Percentiles rank a stretch among this genome's conserved stretches.
These are phyloP conservation scores for Termitomyces sp. DNA, from an alignment of 768 basidiomycete genomes.

Conservation along the genomic window DNA sequence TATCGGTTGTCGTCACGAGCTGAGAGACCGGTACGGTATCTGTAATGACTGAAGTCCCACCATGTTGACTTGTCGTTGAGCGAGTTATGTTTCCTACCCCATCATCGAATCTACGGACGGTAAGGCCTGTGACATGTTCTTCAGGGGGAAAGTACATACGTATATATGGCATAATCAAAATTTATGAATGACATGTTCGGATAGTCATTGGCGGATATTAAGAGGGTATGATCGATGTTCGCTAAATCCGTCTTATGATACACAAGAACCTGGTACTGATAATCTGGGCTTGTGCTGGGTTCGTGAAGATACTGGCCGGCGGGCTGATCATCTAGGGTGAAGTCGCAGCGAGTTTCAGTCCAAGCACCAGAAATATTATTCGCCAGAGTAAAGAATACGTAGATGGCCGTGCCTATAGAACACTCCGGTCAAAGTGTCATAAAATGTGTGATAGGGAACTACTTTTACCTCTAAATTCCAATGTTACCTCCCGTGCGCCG, in stretches of 20 bases:
- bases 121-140: not conserved
- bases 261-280: slow-evolving; percentile 27
- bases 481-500: not conserved
- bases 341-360: slow-evolving; percentile 20
- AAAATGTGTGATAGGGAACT: not conserved
- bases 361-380: slow-evolving; percentile 14
- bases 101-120: not conserved
- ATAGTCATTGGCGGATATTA: slow-evolving; percentile 25
- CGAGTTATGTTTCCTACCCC: not conserved
- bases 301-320: slow-evolving; percentile 20
- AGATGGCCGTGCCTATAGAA: slow-evolving; percentile 28
- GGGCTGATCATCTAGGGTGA: slow-evolving; percentile 25
- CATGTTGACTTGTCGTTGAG: not conserved
- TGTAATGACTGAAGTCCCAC: not conserved
- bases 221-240: slow-evolving; percentile 23
- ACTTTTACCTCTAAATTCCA: slow-evolving; percentile 10
- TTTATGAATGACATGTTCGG: slow-evolving; percentile 25
- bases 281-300: slow-evolving; percentile 17
- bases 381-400: slow-evolving; percentile 32
- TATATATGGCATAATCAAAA: slow-evolving; percentile 38
- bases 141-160: slow-evolving; percentile 21
- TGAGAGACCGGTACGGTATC: not conserved
- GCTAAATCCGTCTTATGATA: slow-evolving; percentile 21
- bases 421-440: not conserved
- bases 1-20: not conserved